These are phyloP conservation scores for Alloteropsis semialata DNA, from an alignment of 176 grass and related monocot genomes.

Conservation along the genomic window DNA sequence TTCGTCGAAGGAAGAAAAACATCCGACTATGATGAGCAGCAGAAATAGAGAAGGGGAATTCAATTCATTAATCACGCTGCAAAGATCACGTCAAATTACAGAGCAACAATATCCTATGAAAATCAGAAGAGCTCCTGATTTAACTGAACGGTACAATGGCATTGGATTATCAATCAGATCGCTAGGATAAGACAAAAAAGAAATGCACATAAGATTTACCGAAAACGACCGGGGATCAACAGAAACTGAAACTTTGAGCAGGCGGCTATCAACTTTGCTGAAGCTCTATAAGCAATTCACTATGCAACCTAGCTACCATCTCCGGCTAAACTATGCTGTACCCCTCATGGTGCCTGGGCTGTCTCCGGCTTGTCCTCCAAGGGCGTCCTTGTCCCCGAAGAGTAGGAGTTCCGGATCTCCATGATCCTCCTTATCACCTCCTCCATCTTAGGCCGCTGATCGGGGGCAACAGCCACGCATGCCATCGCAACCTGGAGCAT, in stretches of 20 bases:
- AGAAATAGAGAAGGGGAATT: background rate
- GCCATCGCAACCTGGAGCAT: conserved; percentile 95
- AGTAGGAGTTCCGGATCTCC: conserved; percentile 56
- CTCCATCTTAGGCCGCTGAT: conserved; percentile 83
- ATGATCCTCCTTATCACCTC: conserved; percentile 74
- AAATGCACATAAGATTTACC: conserved; percentile 20
- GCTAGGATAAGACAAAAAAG: background rate
- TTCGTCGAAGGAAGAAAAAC: too few relatives aligned
- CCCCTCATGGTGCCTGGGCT: conserved; percentile 28
- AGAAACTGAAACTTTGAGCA: conserved; percentile 23
- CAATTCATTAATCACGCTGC: conserved; percentile 26
- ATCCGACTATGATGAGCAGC: background rate
- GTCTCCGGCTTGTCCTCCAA: conserved; percentile 49
- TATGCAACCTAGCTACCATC: conserved; percentile 45
- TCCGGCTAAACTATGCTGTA: conserved; percentile 29
- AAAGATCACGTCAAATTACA: conserved; percentile 35
- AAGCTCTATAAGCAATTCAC: conserved; percentile 49
- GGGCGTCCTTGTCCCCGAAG: conserved; percentile 48
- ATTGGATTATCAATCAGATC: background rate
- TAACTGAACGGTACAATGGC: conserved; percentile 9
- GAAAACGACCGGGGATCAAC: conserved; percentile 9
- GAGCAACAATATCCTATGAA: conserved; percentile 12
- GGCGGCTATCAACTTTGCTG: conserved; percentile 44
- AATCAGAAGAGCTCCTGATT: conserved; percentile 39
- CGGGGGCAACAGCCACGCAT: conserved; percentile 48